Evolutionary conservation across 106 monocot genomes (phyloP), one percentile per base, ranked within the genome.

Genomic region (Hemerocallis citrina): DNA sequence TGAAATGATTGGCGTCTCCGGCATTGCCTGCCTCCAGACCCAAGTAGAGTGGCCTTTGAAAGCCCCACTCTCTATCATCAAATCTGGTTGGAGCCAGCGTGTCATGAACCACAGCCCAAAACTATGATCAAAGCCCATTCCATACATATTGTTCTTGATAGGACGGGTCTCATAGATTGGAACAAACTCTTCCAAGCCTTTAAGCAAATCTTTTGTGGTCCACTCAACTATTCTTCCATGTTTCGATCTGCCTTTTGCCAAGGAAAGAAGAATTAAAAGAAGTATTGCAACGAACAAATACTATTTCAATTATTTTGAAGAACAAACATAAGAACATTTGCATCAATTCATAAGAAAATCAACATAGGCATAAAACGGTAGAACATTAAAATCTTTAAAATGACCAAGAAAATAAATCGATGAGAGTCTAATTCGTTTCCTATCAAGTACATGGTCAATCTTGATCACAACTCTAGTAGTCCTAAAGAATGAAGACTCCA

Each of bases 101-200:
- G 79, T 43, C 81, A 96, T 91, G 74, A 96, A 96, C 96, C 96
- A 96, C 10, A 96, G 77, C 3, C 96, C 96, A 72, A 96, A 96
- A 66, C 96, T 96, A 66, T 96, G 96, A 43, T 96, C 96, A 44
- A 96, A 96, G 19, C 96, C 96, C 96, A 96, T 96, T 12, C 96
- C 96, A 84, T 76, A 84, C 84, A 81, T 91, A 64, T 91, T 96
- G 58, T 96, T 91, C 74, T 96, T 91, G 69, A 96, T 87, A 3
- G 90, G 96, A 3, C 87, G 90, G 19, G 86, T 82, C 64, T 91
- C 86, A 44, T 96, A 96, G 34, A 96, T 90, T 25, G 79, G 91
- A 39, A 91, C 84, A 77, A 96, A 96, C 67, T 96, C 90, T 72
- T 96, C 96, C 73, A 96, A 68, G 25, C 66, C 96, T 62, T 79